Evolutionary conservation across 2,329 filamentous ascomycete species (phyloP).

Genomic region (Paracoccidioides brasiliensis): DNA sequence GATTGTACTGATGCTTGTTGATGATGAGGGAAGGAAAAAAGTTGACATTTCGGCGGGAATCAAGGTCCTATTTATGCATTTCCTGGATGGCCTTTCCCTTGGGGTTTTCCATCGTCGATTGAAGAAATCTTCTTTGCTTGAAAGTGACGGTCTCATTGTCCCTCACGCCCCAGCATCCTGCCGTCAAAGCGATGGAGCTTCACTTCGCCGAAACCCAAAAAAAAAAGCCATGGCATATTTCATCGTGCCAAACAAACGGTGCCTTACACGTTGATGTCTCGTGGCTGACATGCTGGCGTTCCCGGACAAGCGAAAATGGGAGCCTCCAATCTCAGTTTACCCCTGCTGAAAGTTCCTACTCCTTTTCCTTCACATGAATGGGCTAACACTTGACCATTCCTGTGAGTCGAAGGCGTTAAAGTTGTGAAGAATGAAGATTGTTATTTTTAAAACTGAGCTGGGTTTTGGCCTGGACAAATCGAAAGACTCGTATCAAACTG

Average conservation of each 20-base stretch:
- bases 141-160: background rate
- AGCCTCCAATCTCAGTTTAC: background rate
- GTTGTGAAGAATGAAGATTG: background rate
- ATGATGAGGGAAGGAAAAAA: conserved; percentile 2
- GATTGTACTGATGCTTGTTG: conserved; percentile 3
- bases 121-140: background rate
- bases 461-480: background rate
- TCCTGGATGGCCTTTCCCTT: background rate
- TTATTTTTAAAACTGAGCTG: background rate
- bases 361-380: background rate
- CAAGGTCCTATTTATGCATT: conserved; percentile 6
- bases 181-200: background rate
- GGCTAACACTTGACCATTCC: conserved; percentile 2
- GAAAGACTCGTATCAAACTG: background rate
- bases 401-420: background rate
- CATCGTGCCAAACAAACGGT: background rate
- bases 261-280: background rate
- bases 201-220: background rate
- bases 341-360: background rate
- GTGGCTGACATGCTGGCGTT: background rate
- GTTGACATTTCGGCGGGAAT: background rate
- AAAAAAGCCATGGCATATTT: background rate
- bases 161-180: background rate
- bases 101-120: background rate
- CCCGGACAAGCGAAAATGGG: background rate